Evolutionary conservation across 345 rosid genomes (phyloP).

Genomic region (Brassica napus): DNA sequence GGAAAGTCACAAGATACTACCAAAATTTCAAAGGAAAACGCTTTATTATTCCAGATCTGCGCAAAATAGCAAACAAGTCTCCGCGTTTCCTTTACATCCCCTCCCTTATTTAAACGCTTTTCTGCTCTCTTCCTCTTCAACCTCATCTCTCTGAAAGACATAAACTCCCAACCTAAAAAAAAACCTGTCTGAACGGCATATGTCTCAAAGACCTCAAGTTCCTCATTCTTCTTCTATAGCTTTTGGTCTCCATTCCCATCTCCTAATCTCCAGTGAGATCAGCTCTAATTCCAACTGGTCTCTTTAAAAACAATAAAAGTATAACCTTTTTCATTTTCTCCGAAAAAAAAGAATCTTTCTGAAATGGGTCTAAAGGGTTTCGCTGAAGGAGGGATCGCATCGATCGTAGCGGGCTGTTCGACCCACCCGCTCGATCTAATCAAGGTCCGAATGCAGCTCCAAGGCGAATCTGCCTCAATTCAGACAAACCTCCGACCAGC

Average conservation of each 20-base stretch:
- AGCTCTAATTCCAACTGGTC: slow-evolving; percentile 57
- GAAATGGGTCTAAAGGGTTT: slow-evolving; percentile 80
- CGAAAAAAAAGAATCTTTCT: not conserved
- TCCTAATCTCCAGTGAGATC: slow-evolving; percentile 70
- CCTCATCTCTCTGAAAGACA: slow-evolving; percentile 25
- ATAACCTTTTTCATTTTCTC: slow-evolving; percentile 15
- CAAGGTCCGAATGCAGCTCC: slow-evolving; percentile 91
- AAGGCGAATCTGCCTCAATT: slow-evolving; percentile 59
- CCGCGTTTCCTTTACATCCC: slow-evolving; percentile 17
- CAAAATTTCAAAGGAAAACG: slow-evolving; percentile 6
- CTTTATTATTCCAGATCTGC: slow-evolving; percentile 4
- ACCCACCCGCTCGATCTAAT: slow-evolving; percentile 89
- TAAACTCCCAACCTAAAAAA: not conserved
- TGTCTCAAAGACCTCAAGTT: slow-evolving; percentile 76
- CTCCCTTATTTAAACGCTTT: not conserved
- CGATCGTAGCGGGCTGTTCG: slow-evolving; percentile 72
- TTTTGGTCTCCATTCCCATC: slow-evolving; percentile 68
- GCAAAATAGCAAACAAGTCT: slow-evolving; percentile 36
- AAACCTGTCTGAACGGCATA: slow-evolving; percentile 38
- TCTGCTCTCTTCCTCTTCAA: not conserved
- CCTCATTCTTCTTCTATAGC: slow-evolving; percentile 76
- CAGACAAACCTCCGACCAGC: slow-evolving; percentile 63
- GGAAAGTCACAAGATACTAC: slow-evolving; percentile 21
- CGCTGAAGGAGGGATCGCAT: slow-evolving; percentile 88
- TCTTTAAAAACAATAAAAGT: not conserved